Evolutionary conservation across 805 yeast species (phyloP).

Genomic region (Saccharomyces eubayanus): DNA sequence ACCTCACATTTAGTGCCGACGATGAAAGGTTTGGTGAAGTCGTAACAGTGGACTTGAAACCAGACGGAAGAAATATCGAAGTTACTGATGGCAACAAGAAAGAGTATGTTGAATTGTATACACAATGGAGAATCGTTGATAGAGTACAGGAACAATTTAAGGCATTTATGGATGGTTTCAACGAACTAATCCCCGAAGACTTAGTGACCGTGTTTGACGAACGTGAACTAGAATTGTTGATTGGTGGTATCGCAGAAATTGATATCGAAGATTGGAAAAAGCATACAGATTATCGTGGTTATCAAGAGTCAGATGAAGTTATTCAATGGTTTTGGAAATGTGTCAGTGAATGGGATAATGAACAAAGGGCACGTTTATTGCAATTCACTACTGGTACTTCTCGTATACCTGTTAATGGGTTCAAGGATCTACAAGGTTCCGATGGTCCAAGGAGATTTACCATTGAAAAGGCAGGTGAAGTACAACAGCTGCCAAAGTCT

Average conservation of each 20-base stretch:
- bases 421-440: conserved; percentile 96
- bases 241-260: conserved; percentile 97
- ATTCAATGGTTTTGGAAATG: conserved; percentile 99
- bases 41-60: conserved; percentile 81
- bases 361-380: conserved; percentile 87
- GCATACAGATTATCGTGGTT: conserved; percentile 97
- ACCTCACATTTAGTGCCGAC: conserved; percentile 77
- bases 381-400: conserved; percentile 99
- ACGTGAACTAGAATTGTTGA: conserved; percentile 89
- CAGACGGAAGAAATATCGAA: conserved; percentile 78
- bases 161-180: conserved; percentile 95
- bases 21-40: conserved; percentile 95
- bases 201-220: conserved; percentile 94
- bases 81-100: conserved; percentile 92
- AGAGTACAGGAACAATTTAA: conserved; percentile 93
- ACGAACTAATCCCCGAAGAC: conserved; percentile 95
- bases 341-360: conserved; percentile 88
- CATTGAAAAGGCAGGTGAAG: conserved; percentile 92
- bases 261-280: conserved; percentile 99
- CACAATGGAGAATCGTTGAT: conserved; percentile 91
- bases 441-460: conserved; percentile 99
- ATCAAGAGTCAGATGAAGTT: conserved; percentile 91
- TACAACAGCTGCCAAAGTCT: conserved; percentile 87
- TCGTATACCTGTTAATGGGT: conserved; percentile 97
- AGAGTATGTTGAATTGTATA: conserved; percentile 88